A percentile compares a stretch with the other conserved stretches of the same genome.
These are phyloP conservation scores for Podaxis pistillaris DNA, from an alignment of 768 basidiomycete species.

Conservation along the genomic window DNA sequence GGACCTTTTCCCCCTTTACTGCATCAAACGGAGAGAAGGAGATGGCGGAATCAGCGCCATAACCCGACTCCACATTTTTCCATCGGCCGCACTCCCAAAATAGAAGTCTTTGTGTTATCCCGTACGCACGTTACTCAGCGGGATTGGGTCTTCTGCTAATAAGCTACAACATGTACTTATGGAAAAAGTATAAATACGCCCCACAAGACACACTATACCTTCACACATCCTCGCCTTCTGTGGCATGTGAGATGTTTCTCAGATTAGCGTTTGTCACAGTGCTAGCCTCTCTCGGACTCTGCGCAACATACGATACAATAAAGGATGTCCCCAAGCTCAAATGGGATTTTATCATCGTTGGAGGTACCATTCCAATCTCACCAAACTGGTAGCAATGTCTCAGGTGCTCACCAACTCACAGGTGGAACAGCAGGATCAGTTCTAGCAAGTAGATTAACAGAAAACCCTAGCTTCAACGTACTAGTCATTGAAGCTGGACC, in stretches of 20 bases:
- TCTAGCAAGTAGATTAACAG: constrained; percentile 27
- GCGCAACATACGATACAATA: constrained; percentile 10
- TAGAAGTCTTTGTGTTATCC: too few relatives aligned
- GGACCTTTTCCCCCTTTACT: too few relatives aligned
- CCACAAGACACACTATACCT: too few relatives aligned
- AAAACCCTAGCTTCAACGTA: constrained; percentile 14
- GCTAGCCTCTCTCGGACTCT: background rate
- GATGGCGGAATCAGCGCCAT: too few relatives aligned
- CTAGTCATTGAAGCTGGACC: constrained; percentile 18
- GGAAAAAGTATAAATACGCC: too few relatives aligned
- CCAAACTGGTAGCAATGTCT: background rate
- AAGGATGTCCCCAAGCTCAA: constrained; percentile 1
- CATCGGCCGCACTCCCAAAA: too few relatives aligned
- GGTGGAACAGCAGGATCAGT: constrained; percentile 31
- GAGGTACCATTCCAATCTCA: constrained; percentile 11
- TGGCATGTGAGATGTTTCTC: background rate
- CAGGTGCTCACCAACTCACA: constrained; percentile 2
- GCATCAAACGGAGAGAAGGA: too few relatives aligned
- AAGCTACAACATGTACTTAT: too few relatives aligned
- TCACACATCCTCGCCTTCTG: background rate
- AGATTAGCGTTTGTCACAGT: background rate
- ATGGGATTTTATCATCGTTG: constrained; percentile 21
- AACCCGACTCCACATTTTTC: too few relatives aligned
- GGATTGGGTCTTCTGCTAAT: too few relatives aligned
- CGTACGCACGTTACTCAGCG: too few relatives aligned